phyloP scores from a whole-genome alignment of 305 asterid species.

The Solanum hybrid region DNA sequence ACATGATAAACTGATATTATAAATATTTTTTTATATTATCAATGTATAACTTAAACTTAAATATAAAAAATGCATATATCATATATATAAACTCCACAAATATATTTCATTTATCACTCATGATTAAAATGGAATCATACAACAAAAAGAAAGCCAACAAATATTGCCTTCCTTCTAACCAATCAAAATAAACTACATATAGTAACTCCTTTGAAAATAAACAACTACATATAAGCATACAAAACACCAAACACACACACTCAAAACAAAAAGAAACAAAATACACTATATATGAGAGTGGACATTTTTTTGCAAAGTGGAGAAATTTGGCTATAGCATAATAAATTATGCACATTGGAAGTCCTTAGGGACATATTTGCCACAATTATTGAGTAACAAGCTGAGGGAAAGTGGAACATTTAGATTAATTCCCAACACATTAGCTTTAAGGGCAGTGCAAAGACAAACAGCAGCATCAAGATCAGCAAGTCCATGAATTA shows the following conservation, averaged over 20 bases:
- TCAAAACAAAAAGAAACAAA: neutral
- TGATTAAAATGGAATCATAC: neutral
- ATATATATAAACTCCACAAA: neutral
- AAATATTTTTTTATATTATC: neutral
- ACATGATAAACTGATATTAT: neutral
- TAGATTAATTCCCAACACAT: slow-evolving; percentile 24
- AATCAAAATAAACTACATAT: neutral
- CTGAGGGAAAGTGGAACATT: slow-evolving; percentile 19
- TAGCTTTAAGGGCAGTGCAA: slow-evolving; percentile 31
- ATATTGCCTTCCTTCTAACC: neutral
- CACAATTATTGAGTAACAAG: slow-evolving; percentile 22
- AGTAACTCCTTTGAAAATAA: neutral
- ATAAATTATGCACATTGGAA: slow-evolving; percentile 5
- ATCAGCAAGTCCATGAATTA: slow-evolving; percentile 18
- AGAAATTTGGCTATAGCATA: neutral
- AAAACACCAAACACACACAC: neutral
- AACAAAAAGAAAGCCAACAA: neutral
- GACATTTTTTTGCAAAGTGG: neutral
- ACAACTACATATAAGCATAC: neutral
- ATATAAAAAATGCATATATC: neutral
- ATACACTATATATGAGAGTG: neutral
- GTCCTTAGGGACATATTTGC: slow-evolving; percentile 11
- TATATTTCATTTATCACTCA: neutral
- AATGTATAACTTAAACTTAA: neutral
- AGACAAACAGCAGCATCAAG: slow-evolving; percentile 30